Percentiles rank a stretch among this genome's conserved stretches.
Evolutionary conservation across 2,329 filamentous ascomycete genomes (phyloP).

Genomic region (Lasiodiplodia citricola): DNA sequence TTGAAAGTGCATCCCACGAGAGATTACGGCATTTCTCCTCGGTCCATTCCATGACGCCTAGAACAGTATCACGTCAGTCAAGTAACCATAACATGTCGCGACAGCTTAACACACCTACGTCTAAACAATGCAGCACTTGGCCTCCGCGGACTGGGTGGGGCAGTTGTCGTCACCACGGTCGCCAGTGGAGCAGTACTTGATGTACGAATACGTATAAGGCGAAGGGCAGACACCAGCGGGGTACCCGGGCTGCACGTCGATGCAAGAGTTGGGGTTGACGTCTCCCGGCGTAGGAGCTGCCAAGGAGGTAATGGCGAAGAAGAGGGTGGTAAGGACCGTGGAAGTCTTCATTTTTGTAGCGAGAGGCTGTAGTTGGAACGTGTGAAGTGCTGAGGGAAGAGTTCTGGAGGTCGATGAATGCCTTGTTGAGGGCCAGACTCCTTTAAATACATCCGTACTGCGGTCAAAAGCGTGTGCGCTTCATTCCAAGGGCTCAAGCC

Average conservation of each 20-base stretch:
- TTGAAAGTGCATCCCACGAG: too few species aligned
- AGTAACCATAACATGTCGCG: too few species aligned
- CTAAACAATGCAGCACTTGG: constrained; percentile 13
- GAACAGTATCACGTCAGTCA: too few species aligned
- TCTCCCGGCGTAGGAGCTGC: not conserved
- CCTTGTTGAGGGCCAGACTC: too few species aligned
- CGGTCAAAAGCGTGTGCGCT: too few species aligned
- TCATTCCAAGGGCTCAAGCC: too few species aligned
- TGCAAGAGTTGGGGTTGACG: not conserved
- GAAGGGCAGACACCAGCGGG: not conserved
- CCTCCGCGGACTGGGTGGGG: not conserved
- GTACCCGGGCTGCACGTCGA: not conserved
- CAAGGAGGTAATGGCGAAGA: not conserved
- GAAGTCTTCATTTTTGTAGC: not conserved
- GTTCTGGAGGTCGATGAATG: not conserved
- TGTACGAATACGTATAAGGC: not conserved
- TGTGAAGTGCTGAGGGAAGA: not conserved
- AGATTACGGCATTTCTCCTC: too few species aligned
- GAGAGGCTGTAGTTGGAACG: not conserved
- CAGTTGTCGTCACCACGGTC: not conserved
- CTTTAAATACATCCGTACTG: too few species aligned
- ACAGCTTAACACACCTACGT: too few species aligned
- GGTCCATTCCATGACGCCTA: not conserved
- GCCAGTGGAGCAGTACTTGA: not conserved
- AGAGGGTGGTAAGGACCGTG: not conserved